Conservation (phyloP, 495 filamentous ascomycete genomes). For the Pseudomonodictys pantanalensis region DNA sequence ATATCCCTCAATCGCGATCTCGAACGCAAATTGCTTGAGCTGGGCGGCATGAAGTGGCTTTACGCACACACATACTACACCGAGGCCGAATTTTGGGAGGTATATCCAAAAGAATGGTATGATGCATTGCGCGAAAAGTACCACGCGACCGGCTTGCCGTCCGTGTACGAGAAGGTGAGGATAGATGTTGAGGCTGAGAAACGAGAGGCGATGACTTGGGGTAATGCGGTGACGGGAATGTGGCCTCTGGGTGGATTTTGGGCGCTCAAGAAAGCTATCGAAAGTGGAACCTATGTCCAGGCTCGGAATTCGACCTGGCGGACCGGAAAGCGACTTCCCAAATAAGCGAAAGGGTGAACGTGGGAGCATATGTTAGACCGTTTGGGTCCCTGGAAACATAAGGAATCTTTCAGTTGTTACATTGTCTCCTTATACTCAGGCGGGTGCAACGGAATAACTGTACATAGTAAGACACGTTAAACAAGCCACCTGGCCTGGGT, state of each 20-base stretch:
- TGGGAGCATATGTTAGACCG: no score
- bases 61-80: conserved; percentile 59
- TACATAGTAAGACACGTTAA: no score
- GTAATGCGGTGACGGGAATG: neutral
- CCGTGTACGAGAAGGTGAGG: conserved; percentile 52
- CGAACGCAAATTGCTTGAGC: conserved; percentile 59
- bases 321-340: no score
- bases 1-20: conserved; percentile 62
- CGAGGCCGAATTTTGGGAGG: conserved; percentile 55
- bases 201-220: conserved; percentile 2
- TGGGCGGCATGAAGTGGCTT: conserved; percentile 67
- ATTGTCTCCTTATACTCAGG: no score
- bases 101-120: conserved; percentile 46
- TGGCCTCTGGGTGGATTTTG: conserved; percentile 30
- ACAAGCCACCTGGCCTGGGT: no score
- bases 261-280: conserved; percentile 22
- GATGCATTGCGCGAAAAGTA: conserved; percentile 52
- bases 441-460: no score
- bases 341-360: no score
- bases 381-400: no score
- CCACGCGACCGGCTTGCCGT: conserved; percentile 48
- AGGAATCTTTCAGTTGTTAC: no score
- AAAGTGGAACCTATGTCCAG: no score
- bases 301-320: no score
- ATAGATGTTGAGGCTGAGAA: conserved; percentile 35